Conservation (phyloP, 345 rosid species). For the Salix koriyanagi region DNA sequence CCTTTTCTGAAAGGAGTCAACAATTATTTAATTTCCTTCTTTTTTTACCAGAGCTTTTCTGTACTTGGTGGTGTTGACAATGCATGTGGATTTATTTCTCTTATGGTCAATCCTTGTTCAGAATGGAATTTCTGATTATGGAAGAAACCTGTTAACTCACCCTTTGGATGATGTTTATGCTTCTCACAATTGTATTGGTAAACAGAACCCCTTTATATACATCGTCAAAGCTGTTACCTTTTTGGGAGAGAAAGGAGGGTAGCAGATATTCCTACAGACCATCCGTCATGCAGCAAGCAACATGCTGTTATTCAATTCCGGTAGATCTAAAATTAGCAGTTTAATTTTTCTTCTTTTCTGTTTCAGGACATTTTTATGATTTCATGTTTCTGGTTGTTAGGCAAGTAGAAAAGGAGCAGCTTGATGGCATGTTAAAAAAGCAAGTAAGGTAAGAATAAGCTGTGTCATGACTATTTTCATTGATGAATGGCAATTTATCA, state of each 20-base stretch:
- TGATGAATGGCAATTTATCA: neutral
- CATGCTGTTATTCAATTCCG: conserved; percentile 93
- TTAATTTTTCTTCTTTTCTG: neutral
- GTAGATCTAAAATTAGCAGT: conserved; percentile 34
- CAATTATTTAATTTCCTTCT: neutral
- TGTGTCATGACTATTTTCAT: neutral
- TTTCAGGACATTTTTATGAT: conserved; percentile 12
- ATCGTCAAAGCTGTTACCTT: conserved; percentile 94
- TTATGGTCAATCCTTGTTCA: neutral
- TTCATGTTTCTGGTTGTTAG: conserved; percentile 37
- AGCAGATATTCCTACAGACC: conserved; percentile 93
- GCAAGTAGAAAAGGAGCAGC: conserved; percentile 67
- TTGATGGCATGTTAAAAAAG: conserved; percentile 65
- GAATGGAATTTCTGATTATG: conserved; percentile 4
- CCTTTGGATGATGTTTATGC: conserved; percentile 3
- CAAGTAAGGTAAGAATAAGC: conserved; percentile 52
- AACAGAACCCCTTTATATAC: conserved; percentile 89
- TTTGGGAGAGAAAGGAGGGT: conserved; percentile 93
- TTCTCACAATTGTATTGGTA: conserved; percentile 10
- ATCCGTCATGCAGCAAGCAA: conserved; percentile 99
- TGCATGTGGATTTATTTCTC: neutral
- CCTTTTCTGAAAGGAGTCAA: neutral
- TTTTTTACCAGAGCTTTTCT: neutral
- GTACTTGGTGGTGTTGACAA: neutral
- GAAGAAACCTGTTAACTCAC: conserved; percentile 3